These are phyloP conservation scores for Penicillium parvum DNA, from an alignment of 495 filamentous ascomycete species.

Conservation along the genomic window DNA sequence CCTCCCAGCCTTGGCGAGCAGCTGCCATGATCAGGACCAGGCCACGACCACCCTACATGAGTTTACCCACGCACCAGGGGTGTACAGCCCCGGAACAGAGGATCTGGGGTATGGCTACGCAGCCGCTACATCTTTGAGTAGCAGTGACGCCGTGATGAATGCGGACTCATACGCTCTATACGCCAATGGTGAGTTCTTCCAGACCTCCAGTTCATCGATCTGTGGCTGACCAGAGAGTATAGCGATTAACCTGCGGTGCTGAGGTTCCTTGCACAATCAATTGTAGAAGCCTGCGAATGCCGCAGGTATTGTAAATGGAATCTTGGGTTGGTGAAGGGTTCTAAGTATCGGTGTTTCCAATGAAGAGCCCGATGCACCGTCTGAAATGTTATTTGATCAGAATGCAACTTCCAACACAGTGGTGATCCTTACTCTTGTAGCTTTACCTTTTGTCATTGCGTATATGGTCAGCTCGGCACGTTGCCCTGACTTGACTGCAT, in stretches of 20 bases:
- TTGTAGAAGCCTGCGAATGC: not conserved
- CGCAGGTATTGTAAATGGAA: not conserved
- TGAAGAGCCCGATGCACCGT: too few relatives aligned
- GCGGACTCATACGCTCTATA: conserved; percentile 62
- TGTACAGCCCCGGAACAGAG: conserved; percentile 51
- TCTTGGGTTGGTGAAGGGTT: not conserved
- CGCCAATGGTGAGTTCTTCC: conserved; percentile 46
- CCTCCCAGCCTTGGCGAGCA: conserved; percentile 37
- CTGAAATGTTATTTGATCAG: too few relatives aligned
- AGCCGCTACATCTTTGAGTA: conserved; percentile 40
- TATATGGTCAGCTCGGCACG: too few relatives aligned
- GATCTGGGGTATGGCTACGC: conserved; percentile 58
- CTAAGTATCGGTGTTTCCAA: too few relatives aligned
- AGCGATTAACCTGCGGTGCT: conserved; percentile 28
- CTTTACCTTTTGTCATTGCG: too few relatives aligned
- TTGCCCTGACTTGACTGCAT: too few relatives aligned
- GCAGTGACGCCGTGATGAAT: conserved; percentile 48
- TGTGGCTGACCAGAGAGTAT: conserved; percentile 4
- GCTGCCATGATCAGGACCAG: conserved; percentile 57
- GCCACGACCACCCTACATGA: conserved; percentile 59
- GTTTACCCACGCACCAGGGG: conserved; percentile 55
- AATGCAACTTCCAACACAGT: too few relatives aligned
- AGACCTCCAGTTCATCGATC: not conserved
- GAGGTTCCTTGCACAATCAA: not conserved
- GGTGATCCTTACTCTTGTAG: too few relatives aligned